A percentile compares a stretch with the other conserved stretches of the same genome.
phyloP scores from a whole-genome alignment of 2,329 filamentous ascomycete species.

The Cytospora piceicola region DNA sequence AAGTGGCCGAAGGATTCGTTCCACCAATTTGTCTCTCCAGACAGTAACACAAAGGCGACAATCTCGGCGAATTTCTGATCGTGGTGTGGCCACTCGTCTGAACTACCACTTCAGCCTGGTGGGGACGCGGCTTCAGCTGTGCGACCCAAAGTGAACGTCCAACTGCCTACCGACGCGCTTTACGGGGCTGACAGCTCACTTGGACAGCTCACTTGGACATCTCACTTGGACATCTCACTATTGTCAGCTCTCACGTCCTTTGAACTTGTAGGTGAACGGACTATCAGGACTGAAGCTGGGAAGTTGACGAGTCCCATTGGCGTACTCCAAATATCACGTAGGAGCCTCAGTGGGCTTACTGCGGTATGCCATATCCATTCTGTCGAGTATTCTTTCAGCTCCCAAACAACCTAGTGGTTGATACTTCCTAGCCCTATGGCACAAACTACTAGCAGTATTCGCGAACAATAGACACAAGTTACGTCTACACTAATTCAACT shows the following conservation, averaged over 20 bases:
- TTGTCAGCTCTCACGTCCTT: conserved; percentile 1
- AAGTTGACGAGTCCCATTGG: not conserved
- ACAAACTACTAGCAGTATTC: not conserved
- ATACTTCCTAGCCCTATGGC: not conserved
- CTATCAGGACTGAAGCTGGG: not conserved
- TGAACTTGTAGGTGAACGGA: not conserved
- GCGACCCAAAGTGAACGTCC: not conserved
- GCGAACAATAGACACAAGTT: not conserved
- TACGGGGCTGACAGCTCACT: no score
- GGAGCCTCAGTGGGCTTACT: not conserved
- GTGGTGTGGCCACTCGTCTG: conserved; percentile 7
- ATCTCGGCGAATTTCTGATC: not conserved
- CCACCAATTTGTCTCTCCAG: conserved; percentile 6
- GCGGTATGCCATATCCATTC: not conserved
- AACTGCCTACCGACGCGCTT: not conserved
- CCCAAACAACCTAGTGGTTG: not conserved
- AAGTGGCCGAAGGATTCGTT: conserved; percentile 17
- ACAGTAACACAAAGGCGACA: conserved; percentile 13
- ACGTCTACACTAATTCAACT: not conserved
- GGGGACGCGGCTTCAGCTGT: conserved; percentile 8
- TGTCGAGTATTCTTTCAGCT: not conserved
- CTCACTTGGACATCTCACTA: conserved; percentile 8
- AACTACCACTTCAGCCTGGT: not conserved
- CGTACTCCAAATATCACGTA: not conserved
- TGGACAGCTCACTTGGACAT: no score